Base-by-base conservation (phyloP, 2,329 filamentous ascomycete genomes). In the Colletotrichum kahawae region DNA sequence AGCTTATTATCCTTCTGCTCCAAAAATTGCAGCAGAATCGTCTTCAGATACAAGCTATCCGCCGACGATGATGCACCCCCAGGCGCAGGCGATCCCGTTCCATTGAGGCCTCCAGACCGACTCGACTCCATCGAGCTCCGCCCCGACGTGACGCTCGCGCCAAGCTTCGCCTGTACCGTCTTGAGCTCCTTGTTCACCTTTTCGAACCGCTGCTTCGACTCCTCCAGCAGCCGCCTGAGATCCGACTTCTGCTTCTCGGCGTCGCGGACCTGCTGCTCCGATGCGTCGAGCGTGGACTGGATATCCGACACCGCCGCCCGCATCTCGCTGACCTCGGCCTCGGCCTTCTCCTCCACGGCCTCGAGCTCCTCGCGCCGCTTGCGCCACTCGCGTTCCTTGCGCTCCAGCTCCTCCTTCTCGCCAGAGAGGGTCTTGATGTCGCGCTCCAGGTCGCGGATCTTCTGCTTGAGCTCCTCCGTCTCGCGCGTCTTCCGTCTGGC, bases 241-340 rank as follows among this genome's bases (percentile, higher is more conserved):
- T 98, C 95, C 0, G 88, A 86, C 77, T 93, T 94, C 81, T 98
- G 95, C 84, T 92, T 95, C 83, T 98, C 96, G 7, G 94, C 88
- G n/a, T 97, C 94, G 34, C 92, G 90, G 1, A 94, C 92, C 83
- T 98, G 95, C 81, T 91, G 92, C 84, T 99, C 97, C 43, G 94
- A 96, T 63, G 95, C 94, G 78, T 98, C 96, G 2, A 99, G 88
- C 0, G 95, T 93, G 74, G 95, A 90, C 2, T 94, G 92, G 36
- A 99, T 88, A 78, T 95, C 93, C 8, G 91, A 88, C 86, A 98
- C 95, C 0, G 95, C 94, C 8, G 91, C 86, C 34, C 93, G 92
- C 80, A 96, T 90, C 79, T 98, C 95, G 5, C 89, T 89, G 1
- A 93, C 89, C 82, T 98, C 96, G 57, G 93, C 91, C 4, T 89